Evolutionary conservation across 1,139 yeast genomes (phyloP).

Genomic region (Suhomyces panamericanus): DNA sequence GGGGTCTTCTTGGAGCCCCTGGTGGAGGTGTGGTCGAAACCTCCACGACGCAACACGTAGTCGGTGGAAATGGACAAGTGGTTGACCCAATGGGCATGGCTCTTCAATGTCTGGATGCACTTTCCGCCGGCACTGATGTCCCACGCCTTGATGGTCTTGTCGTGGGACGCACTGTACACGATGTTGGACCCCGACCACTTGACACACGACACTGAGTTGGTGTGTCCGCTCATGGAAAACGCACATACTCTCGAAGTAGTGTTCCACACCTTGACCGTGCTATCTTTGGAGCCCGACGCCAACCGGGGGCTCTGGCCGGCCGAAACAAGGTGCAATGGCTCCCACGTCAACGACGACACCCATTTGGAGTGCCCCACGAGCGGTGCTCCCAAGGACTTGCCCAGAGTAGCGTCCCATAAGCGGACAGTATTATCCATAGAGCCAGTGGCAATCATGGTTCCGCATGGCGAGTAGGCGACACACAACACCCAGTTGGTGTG

Average conservation of each 20-base stretch:
- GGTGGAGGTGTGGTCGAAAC: slow-evolving; percentile 56
- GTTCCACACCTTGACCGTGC: slow-evolving; percentile 90
- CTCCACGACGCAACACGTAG: slow-evolving; percentile 79
- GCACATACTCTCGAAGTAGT: slow-evolving; percentile 67
- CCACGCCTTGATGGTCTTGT: slow-evolving; percentile 93
- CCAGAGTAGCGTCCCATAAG: slow-evolving; percentile 75
- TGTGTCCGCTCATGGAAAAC: slow-evolving; percentile 82
- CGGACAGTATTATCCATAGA: slow-evolving; percentile 90
- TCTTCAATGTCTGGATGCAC: slow-evolving; percentile 73
- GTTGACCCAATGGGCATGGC: slow-evolving; percentile 98
- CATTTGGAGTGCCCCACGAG: slow-evolving; percentile 83
- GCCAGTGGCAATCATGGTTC: slow-evolving; percentile 89
- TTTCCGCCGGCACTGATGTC: slow-evolving; percentile 73
- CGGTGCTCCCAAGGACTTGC: slow-evolving; percentile 72
- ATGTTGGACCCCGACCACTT: slow-evolving; percentile 94
- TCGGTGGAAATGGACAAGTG: slow-evolving; percentile 92
- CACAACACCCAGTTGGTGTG: slow-evolving; percentile 94
- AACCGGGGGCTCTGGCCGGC: slow-evolving; percentile 69
- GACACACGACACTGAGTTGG: slow-evolving; percentile 86
- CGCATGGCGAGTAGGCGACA: slow-evolving; percentile 94
- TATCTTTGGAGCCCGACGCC: slow-evolving; percentile 90
- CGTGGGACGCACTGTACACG: slow-evolving; percentile 90
- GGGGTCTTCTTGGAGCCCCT: slow-evolving; percentile 24
- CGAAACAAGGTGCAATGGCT: slow-evolving; percentile 80
- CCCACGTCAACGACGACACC: slow-evolving; percentile 91